phyloP scores from a whole-genome alignment of 2,329 filamentous ascomycete genomes.

The Sordariomycetes sp. region DNA sequence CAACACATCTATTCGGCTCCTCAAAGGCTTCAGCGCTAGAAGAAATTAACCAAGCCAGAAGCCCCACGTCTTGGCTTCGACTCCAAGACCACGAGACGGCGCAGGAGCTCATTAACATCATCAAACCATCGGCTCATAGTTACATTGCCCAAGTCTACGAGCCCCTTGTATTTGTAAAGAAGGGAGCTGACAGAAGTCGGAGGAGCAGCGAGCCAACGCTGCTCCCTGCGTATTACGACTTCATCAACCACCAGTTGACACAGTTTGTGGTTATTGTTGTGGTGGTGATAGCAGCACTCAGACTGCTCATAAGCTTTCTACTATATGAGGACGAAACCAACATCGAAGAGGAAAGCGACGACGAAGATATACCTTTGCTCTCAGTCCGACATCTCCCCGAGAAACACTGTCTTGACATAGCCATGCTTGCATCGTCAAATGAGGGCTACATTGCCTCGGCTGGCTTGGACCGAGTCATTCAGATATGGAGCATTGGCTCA shows the following conservation, averaged over 20 bases:
- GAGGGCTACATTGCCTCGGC: conserved; percentile 60
- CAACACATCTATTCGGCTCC: conserved; percentile 14
- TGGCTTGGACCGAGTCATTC: conserved; percentile 60
- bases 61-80: conserved; percentile 67
- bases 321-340: conserved; percentile 54
- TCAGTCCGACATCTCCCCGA: conserved; percentile 50
- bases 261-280: conserved; percentile 56
- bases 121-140: conserved; percentile 62
- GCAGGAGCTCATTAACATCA: conserved; percentile 64
- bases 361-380: conserved; percentile 38
- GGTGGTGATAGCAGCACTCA: conserved; percentile 54
- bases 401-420: conserved; percentile 62
- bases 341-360: conserved; percentile 34
- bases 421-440: conserved; percentile 51
- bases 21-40: conserved; percentile 35
- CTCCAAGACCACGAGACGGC: conserved; percentile 74
- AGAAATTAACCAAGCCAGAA: conserved; percentile 63
- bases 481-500: conserved; percentile 53
- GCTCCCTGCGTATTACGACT: conserved; percentile 47
- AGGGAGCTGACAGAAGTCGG: conserved; percentile 57
- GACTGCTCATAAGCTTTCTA: conserved; percentile 65
- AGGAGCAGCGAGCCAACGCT: conserved; percentile 27
- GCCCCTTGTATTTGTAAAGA: conserved; percentile 63
- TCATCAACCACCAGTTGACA: conserved; percentile 48
- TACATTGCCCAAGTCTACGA: conserved; percentile 69